A percentile compares a stretch with the other conserved stretches of the same genome.
Evolutionary conservation across 139 green algal species (phyloP).

Genomic region (Tetraselmis striata): DNA sequence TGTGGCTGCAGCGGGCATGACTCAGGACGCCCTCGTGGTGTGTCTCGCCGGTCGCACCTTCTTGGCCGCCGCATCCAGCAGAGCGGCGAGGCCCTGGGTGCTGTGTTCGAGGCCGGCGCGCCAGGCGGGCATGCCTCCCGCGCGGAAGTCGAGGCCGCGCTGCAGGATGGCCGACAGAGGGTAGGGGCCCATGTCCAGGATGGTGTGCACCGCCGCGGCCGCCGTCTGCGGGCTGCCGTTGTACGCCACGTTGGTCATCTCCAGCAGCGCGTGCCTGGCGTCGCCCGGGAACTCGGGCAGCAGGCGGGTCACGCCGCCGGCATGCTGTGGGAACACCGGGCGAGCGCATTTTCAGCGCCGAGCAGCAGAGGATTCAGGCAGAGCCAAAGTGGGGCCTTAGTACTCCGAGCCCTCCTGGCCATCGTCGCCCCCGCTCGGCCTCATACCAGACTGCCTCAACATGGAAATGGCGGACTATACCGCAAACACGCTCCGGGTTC

Average conservation of each 20-base stretch:
- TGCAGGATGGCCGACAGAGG: neutral
- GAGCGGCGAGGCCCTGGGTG: neutral
- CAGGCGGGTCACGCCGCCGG: neutral
- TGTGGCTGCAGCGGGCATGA: too few species aligned
- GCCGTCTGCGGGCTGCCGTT: neutral
- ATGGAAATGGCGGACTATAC: too few species aligned
- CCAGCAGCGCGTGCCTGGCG: neutral
- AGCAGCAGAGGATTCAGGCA: too few species aligned
- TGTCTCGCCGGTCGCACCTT: too few species aligned
- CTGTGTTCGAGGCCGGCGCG: neutral
- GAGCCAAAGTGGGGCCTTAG: too few species aligned
- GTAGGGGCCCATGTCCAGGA: neutral
- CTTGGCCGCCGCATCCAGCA: neutral
- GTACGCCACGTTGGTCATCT: neutral
- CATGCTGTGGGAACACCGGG: too few species aligned
- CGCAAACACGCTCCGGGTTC: too few species aligned
- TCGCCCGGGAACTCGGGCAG: neutral
- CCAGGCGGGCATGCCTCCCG: neutral
- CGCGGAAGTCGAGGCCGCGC: neutral
- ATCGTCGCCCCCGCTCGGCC: too few species aligned
- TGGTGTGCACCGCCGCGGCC: neutral
- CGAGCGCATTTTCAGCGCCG: too few species aligned
- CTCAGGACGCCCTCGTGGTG: too few species aligned
- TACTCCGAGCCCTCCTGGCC: too few species aligned
- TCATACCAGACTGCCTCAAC: too few species aligned